Base-by-base conservation (phyloP, 352 stramenopile species). In the Phytophthora tubulina region DNA sequence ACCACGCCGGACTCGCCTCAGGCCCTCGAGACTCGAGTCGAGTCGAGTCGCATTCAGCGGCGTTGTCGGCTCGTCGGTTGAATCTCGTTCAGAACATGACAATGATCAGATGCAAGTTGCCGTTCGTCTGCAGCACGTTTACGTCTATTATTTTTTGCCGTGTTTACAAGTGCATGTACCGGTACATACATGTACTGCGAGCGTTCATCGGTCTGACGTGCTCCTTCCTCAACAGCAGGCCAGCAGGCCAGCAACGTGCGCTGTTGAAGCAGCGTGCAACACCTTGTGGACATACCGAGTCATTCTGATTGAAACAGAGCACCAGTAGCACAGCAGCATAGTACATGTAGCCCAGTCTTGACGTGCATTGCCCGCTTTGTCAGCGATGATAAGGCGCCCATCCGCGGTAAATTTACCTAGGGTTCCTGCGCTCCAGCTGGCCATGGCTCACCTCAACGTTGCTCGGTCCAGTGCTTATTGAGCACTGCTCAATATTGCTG, bases 41-140 rank as follows among this genome's bases (percentile, higher is more conserved):
- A 21, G 21, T 21, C 21, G 21, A 27, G 21, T 27, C 21, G 21
- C 21, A 27, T 27, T 27, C 21, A 27, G 7, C 41, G 15, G 14
- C 13, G 21, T 65, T 55, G 57, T 65, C 17, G n/a, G 15, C 39
- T 67, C 36, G 39, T 53, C 39, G 49, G 14, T 38, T 42, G 49
- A 42, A 59, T 59, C 39, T 39, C 21, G 8, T 21, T 8, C 32
- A 21, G 7, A 44, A 21, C 39, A 54, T 49, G 60, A 57, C 59
- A 58, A 54, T 41, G 41, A 68, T 51, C 60, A 68, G 60, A 38
- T 44, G 38, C 60, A 68, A 51, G 13, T 61, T 64, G 36, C 51
- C 21, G 51, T 70, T 70, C 44, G 63, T 65, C 53, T 58, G 36
- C 42, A 52, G 27, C 2, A n/a, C 15, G 38, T 42, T 32, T 58